A percentile compares a stretch with the other conserved stretches of the same genome.
Evolutionary conservation across 306 rosid genomes (phyloP).

Genomic region (Astragalus membranaceus): DNA sequence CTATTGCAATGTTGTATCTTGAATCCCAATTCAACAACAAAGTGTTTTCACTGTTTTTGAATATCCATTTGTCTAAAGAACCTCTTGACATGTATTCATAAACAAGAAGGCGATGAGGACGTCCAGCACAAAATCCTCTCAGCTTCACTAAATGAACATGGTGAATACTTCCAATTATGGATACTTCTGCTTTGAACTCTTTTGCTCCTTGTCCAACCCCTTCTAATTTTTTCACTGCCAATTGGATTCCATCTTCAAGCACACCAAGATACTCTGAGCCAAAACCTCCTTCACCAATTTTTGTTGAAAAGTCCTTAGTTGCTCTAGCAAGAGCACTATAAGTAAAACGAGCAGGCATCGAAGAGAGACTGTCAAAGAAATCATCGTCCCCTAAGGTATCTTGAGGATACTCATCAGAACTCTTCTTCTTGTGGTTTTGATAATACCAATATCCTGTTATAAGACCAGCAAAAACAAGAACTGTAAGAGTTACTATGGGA

Average conservation of each 20-base stretch:
- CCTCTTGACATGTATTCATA: slow-evolving; percentile 77
- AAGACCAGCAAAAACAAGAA: slow-evolving; percentile 36
- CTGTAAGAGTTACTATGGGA: slow-evolving; percentile 31
- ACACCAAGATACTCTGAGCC: slow-evolving; percentile 84
- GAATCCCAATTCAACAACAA: slow-evolving; percentile 67
- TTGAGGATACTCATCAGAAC: slow-evolving; percentile 17
- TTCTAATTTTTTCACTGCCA: slow-evolving; percentile 96
- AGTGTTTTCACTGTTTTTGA: slow-evolving; percentile 44
- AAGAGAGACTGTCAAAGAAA: slow-evolving; percentile 58
- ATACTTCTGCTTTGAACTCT: slow-evolving; percentile 85
- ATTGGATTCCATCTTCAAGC: slow-evolving; percentile 59
- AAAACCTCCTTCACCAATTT: slow-evolving; percentile 90
- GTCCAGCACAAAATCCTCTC: slow-evolving; percentile 57
- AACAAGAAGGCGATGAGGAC: slow-evolving; percentile 60
- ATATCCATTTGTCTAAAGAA: slow-evolving; percentile 71
- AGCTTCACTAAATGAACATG: slow-evolving; percentile 77
- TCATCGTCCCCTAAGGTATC: slow-evolving; percentile 65
- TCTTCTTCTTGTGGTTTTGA: slow-evolving; percentile 23
- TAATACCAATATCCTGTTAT: slow-evolving; percentile 35
- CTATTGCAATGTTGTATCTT: slow-evolving; percentile 76
- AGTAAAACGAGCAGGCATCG: slow-evolving; percentile 63
- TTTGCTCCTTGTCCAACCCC: slow-evolving; percentile 83
- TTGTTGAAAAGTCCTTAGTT: slow-evolving; percentile 62
- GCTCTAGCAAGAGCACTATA: slow-evolving; percentile 59
- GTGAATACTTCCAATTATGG: slow-evolving; percentile 86